Conservation (phyloP, 768 basidiomycete species). For the Lactarius deliciosus region DNA sequence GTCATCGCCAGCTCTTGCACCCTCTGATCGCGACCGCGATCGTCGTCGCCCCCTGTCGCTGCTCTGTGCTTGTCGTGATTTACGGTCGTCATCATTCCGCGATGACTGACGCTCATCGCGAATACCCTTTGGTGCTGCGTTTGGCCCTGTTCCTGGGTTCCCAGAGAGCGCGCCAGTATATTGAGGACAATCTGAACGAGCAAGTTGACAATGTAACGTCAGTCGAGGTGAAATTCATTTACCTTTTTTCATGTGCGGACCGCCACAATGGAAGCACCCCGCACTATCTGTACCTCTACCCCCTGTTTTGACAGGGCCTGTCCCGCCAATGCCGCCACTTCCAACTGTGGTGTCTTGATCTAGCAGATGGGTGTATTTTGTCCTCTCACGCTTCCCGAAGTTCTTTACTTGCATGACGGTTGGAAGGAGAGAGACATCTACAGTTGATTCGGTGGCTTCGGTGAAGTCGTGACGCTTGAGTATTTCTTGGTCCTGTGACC, state of each 20-base stretch:
- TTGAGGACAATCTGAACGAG: conserved; percentile 39
- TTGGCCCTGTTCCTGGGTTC: conserved; percentile 37
- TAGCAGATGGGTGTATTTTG: conserved; percentile 93
- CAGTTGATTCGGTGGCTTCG: conserved; percentile 81
- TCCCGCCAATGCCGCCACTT: conserved; percentile 65
- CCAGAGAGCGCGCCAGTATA: conserved; percentile 34
- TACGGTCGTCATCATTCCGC: conserved; percentile 30
- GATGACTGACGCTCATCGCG: conserved; percentile 31
- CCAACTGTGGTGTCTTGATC: conserved; percentile 86
- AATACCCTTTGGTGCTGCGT: conserved; percentile 31
- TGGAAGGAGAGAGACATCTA: conserved; percentile 91
- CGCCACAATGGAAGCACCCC: conserved; percentile 93
- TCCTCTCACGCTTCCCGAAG: conserved; percentile 88
- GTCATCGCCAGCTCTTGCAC: conserved; percentile 31
- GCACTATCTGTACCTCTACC: conserved; percentile 54
- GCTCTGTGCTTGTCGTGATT: conserved; percentile 9
- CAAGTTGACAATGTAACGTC: neutral
- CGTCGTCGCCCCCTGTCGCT: conserved; percentile 24
- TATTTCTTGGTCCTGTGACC: conserved; percentile 92
- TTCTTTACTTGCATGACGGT: conserved; percentile 97
- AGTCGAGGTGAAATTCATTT: neutral
- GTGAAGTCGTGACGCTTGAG: conserved; percentile 82
- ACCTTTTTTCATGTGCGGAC: conserved; percentile 93
- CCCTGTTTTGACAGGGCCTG: conserved; percentile 51
- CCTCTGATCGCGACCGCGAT: conserved; percentile 34